Conservation (phyloP, 257 asterid species). For the Nicotiana tomentosiformis region DNA sequence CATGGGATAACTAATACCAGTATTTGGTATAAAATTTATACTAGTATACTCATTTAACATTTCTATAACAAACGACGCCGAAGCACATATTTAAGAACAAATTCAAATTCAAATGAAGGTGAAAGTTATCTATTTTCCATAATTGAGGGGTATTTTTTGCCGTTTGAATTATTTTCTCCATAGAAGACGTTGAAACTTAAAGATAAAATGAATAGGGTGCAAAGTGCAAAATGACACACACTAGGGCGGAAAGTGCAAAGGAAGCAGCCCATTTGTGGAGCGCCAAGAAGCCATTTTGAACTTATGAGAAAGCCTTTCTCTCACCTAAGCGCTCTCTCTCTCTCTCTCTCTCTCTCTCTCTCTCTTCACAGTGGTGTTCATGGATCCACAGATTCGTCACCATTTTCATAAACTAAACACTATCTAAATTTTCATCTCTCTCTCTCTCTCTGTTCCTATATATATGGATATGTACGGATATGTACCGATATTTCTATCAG, state of each 20-base stretch:
- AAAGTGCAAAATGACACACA: not conserved
- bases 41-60: too few relatives aligned
- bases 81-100: too few relatives aligned
- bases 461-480: not conserved
- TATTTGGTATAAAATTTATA: too few relatives aligned
- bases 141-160: too few relatives aligned
- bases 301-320: not conserved
- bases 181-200: too few relatives aligned
- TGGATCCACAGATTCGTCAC: conserved; percentile 6
- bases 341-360: not conserved
- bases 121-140: too few relatives aligned
- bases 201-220: not conserved
- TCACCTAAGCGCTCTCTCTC: not conserved
- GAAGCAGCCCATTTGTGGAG: not conserved
- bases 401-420: not conserved
- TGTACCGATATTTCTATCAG: not conserved
- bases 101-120: too few relatives aligned
- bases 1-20: too few relatives aligned
- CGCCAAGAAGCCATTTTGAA: conserved; percentile 8
- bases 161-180: too few relatives aligned
- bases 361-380: not conserved
- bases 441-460: not conserved
- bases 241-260: not conserved
- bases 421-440: not conserved
- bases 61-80: too few relatives aligned